These are phyloP conservation scores for Ustilago sp. DNA, from an alignment of 1,284 basidiomycete genomes.

Conservation along the genomic window DNA sequence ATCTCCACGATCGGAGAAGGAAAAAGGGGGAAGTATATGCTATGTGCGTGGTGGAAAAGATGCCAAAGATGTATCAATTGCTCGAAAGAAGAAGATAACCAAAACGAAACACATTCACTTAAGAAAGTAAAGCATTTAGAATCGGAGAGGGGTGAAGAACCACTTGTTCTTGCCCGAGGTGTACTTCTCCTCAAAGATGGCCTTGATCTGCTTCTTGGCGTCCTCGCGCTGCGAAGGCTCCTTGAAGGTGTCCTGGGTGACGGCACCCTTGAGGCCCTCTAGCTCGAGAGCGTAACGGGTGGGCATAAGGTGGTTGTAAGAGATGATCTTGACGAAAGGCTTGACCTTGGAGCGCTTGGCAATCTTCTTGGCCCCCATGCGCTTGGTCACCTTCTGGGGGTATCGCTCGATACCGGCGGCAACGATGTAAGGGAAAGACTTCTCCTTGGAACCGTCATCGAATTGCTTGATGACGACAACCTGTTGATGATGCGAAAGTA, in stretches of 20 bases:
- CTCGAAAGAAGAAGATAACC: conserved; percentile 5
- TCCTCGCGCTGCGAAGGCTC: conserved; percentile 69
- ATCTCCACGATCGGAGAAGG: neutral
- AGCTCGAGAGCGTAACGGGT: conserved; percentile 70
- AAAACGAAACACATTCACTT: conserved; percentile 12
- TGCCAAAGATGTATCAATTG: conserved; percentile 15
- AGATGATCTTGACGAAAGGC: conserved; percentile 70
- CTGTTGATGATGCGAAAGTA: conserved; percentile 25
- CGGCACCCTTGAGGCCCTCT: conserved; percentile 68
- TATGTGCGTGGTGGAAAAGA: conserved; percentile 3
- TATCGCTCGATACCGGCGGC: conserved; percentile 69
- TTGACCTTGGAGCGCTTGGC: conserved; percentile 69
- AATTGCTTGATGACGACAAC: conserved; percentile 70
- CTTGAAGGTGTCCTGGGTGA: conserved; percentile 68
- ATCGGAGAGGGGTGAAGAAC: conserved; percentile 69
- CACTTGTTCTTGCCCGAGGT: conserved; percentile 69
- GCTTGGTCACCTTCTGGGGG: conserved; percentile 69
- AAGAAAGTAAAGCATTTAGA: conserved; percentile 46
- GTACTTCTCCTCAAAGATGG: conserved; percentile 70
- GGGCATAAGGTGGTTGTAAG: conserved; percentile 70
- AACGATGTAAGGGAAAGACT: conserved; percentile 67
- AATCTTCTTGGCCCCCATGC: conserved; percentile 69
- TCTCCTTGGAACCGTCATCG: conserved; percentile 69
- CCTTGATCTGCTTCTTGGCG: conserved; percentile 69
- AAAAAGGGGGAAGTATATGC: conserved; percentile 14